Evolutionary conservation across 441 rosid genomes (phyloP).

Genomic region (Aleurites moluccanus): DNA sequence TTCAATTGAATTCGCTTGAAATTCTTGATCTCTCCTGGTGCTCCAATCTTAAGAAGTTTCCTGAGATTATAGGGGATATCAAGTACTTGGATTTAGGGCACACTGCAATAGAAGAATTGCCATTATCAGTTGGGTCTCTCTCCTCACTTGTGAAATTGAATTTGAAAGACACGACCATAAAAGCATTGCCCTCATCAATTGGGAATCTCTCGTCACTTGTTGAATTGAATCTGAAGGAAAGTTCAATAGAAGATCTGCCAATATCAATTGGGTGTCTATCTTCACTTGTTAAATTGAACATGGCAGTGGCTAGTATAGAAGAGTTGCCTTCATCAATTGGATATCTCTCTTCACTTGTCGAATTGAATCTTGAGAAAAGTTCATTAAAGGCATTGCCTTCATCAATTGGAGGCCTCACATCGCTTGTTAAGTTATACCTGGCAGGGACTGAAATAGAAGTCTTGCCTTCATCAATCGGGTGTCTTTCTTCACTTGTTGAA

Average conservation of each 20-base stretch:
- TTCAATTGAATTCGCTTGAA: constrained; percentile 22
- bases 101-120: constrained; percentile 21
- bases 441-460: constrained; percentile 21
- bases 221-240: constrained; percentile 18
- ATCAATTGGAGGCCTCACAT: constrained; percentile 19
- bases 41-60: constrained; percentile 17
- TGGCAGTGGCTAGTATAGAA: constrained; percentile 16
- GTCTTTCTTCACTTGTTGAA: constrained; percentile 18
- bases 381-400: constrained; percentile 15
- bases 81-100: constrained; percentile 11
- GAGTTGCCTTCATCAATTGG: constrained; percentile 20
- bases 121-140: constrained; percentile 18
- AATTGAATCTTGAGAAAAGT: constrained; percentile 24
- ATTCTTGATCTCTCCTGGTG: constrained; percentile 22
- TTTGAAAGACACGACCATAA: constrained; percentile 16
- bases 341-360: constrained; percentile 21
- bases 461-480: constrained; percentile 17
- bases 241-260: constrained; percentile 12
- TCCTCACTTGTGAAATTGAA: constrained; percentile 10
- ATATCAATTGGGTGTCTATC: constrained; percentile 20
- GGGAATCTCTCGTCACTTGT: constrained; percentile 21
- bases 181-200: constrained; percentile 22
- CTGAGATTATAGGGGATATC: constrained; percentile 20
- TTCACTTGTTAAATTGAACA: constrained; percentile 17
- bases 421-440: constrained; percentile 19